A percentile compares a stretch with the other conserved stretches of the same genome.
Conservation (phyloP, 2,329 filamentous ascomycete species). For the Rhinocladiella similis region DNA sequence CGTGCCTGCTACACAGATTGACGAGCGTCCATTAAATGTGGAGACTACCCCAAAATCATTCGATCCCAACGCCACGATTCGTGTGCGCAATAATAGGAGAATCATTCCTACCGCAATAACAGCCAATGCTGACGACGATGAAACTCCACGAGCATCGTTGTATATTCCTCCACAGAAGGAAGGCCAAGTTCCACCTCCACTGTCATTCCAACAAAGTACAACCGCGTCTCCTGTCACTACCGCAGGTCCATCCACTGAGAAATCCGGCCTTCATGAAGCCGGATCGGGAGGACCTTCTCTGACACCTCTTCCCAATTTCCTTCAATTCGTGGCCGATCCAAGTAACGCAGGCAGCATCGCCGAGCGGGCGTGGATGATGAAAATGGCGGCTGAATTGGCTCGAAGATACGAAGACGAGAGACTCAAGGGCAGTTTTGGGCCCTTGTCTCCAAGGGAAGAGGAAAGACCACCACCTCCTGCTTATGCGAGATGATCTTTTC, state of each 20-base stretch:
- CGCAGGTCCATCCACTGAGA: background rate
- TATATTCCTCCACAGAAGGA: constrained; percentile 18
- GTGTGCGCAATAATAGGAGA: constrained; percentile 15
- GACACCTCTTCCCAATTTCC: constrained; percentile 35
- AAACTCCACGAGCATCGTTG: constrained; percentile 28
- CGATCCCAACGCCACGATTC: constrained; percentile 25
- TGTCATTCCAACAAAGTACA: background rate
- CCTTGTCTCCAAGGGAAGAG: constrained; percentile 29
- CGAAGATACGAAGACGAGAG: constrained; percentile 84
- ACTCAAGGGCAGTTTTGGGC: constrained; percentile 30
- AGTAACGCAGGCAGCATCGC: constrained; percentile 39
- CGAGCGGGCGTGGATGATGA: constrained; percentile 49
- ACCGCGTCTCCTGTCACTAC: background rate
- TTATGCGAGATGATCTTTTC: constrained; percentile 41
- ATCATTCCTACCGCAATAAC: constrained; percentile 1
- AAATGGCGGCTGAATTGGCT: constrained; percentile 92
- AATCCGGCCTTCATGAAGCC: background rate
- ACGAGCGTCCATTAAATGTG: constrained; percentile 7
- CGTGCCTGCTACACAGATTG: background rate
- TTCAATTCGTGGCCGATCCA: constrained; percentile 38
- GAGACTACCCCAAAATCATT: constrained; percentile 9
- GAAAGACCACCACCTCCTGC: constrained; percentile 45
- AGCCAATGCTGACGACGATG: constrained; percentile 16
- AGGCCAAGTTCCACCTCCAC: too few species aligned
- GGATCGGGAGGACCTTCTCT: constrained; percentile 16